Evolutionary conservation across 192 early-diverging fungal genomes (phyloP).

Genomic region (Allomyces macrogynus): DNA sequence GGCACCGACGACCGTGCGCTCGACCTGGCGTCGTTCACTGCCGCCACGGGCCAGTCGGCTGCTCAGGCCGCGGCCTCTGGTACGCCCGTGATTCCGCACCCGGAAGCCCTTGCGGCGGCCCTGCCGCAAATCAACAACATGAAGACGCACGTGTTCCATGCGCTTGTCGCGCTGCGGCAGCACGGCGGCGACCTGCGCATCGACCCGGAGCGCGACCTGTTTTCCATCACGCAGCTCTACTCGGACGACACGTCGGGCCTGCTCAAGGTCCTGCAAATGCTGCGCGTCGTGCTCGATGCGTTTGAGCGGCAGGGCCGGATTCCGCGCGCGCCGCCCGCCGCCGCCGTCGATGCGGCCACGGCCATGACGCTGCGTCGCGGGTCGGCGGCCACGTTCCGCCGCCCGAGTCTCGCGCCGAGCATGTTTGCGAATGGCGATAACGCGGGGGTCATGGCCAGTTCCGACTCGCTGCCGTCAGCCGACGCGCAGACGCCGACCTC

Average conservation of each 20-base stretch:
- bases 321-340: neutral
- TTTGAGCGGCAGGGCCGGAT: neutral
- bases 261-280: neutral
- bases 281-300: neutral
- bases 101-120: neutral
- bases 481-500: neutral
- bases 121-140: neutral
- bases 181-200: neutral
- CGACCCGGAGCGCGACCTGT: neutral
- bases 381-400: neutral
- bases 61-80: neutral
- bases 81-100: neutral
- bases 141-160: neutral
- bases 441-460: neutral
- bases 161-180: neutral
- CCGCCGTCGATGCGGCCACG: neutral
- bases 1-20: neutral
- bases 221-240: neutral
- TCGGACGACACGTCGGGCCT: neutral
- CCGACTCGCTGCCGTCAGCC: neutral
- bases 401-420: no score
- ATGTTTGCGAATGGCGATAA: neutral
- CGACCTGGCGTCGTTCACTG: neutral
- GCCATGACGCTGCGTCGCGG: neutral
- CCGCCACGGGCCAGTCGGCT: neutral